Evolutionary conservation across 1,284 basidiomycete genomes (phyloP).

Genomic region (Rhizoctonia solani): DNA sequence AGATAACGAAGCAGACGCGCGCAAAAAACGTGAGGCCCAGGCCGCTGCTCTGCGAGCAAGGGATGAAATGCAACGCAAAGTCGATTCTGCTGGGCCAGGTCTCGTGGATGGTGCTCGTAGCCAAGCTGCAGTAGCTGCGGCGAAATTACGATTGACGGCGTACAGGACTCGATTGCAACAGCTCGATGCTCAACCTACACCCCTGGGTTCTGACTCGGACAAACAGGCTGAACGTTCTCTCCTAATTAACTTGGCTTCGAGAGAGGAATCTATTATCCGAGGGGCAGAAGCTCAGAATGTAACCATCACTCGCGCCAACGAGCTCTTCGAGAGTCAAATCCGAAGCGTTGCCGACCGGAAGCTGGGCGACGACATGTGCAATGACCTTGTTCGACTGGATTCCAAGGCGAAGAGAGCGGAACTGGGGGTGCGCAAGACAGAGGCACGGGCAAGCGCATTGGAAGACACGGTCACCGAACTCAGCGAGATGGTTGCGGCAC

Average conservation of each 20-base stretch:
- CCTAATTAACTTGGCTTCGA: constrained; percentile 66
- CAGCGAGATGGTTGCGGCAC: constrained; percentile 66
- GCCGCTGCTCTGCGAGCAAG: constrained; percentile 71
- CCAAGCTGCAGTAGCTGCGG: constrained; percentile 72
- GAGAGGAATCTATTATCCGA: constrained; percentile 70
- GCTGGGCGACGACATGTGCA: constrained; percentile 75
- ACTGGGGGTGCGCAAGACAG: constrained; percentile 71
- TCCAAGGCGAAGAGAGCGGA: constrained; percentile 68
- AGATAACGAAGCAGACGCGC: constrained; percentile 64
- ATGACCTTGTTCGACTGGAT: constrained; percentile 74
- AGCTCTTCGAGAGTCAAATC: constrained; percentile 83
- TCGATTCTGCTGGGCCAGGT: constrained; percentile 66
- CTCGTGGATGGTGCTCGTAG: constrained; percentile 79
- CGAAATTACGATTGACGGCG: constrained; percentile 56
- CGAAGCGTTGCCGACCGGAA: constrained; percentile 77
- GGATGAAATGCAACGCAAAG: constrained; percentile 67
- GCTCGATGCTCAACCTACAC: constrained; percentile 54
- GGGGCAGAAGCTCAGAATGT: constrained; percentile 63
- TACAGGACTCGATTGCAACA: constrained; percentile 70
- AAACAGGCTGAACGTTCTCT: constrained; percentile 74
- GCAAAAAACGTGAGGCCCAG: constrained; percentile 68
- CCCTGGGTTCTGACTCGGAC: constrained; percentile 57
- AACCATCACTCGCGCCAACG: constrained; percentile 72
- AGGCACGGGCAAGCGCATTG: constrained; percentile 70
- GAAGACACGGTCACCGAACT: constrained; percentile 66